Percentiles rank a stretch among this genome's conserved stretches.
Conservation (phyloP, 2,329 filamentous ascomycete species). For the Penicillium rolfsii region DNA sequence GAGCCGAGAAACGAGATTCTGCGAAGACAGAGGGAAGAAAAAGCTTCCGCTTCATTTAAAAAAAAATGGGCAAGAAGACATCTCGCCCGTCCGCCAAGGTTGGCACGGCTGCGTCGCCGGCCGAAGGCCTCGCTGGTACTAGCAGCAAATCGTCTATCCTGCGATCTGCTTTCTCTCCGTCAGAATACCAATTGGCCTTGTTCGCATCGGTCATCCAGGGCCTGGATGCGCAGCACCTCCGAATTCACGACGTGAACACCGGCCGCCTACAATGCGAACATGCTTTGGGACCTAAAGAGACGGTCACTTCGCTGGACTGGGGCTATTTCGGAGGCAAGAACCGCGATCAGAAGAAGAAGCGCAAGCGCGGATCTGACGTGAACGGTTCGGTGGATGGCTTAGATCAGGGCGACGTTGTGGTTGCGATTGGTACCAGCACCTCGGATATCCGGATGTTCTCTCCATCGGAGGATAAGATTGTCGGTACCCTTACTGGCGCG, state of each 20-base stretch:
- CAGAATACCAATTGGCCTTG: conserved; percentile 54
- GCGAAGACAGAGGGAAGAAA: conserved; percentile 11
- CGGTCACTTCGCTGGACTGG: conserved; percentile 56
- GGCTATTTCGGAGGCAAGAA: conserved; percentile 49
- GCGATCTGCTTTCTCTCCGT: conserved; percentile 55
- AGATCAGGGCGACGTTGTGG: conserved; percentile 48
- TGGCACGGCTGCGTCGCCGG: conserved; percentile 47
- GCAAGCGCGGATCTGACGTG: conserved; percentile 51
- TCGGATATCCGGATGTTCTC: conserved; percentile 57
- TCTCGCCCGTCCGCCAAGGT: conserved; percentile 49
- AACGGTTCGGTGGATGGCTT: conserved; percentile 43
- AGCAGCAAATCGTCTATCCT: conserved; percentile 53
- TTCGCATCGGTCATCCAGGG: conserved; percentile 59
- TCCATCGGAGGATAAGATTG: conserved; percentile 51
- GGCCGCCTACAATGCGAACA: conserved; percentile 56
- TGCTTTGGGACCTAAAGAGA: conserved; percentile 51
- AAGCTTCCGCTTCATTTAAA: conserved; percentile 22
- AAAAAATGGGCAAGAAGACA: conserved; percentile 52
- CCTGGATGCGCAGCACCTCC: conserved; percentile 56
- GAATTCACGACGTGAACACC: conserved; percentile 56
- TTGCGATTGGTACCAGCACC: conserved; percentile 54
- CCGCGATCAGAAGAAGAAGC: conserved; percentile 54
- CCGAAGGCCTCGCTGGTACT: conserved; percentile 41
- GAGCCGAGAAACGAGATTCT: conserved; percentile 10
- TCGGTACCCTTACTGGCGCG: conserved; percentile 49